phyloP scores from a whole-genome alignment of 768 basidiomycete genomes.

The Grammothele lineata region DNA sequence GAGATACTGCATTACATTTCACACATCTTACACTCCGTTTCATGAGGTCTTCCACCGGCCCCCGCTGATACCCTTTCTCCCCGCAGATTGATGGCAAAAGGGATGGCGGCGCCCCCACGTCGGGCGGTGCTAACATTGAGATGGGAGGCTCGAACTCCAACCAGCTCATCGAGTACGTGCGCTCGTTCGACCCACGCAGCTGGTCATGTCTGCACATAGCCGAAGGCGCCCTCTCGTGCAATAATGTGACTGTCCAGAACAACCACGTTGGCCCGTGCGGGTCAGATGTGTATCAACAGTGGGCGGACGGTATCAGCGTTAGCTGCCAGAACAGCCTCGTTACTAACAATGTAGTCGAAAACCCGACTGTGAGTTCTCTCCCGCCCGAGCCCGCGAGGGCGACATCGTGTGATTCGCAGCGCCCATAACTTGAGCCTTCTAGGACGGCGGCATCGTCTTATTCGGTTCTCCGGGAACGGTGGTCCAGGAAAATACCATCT shows the following conservation, averaged over 20 bases:
- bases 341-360: slow-evolving; percentile 64
- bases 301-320: slow-evolving; percentile 82
- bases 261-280: slow-evolving; percentile 85
- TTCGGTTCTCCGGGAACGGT: slow-evolving; percentile 73
- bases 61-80: no score
- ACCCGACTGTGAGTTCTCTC: slow-evolving; percentile 43
- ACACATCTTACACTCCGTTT: no score
- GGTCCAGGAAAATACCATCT: slow-evolving; percentile 75
- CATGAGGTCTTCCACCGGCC: no score
- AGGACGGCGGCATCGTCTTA: slow-evolving; percentile 73
- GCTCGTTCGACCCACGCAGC: slow-evolving; percentile 69
- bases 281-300: slow-evolving; percentile 56
- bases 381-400: no score
- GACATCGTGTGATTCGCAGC: no score
- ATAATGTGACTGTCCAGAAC: slow-evolving; percentile 62
- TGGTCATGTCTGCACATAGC: slow-evolving; percentile 82
- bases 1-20: no score
- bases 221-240: slow-evolving; percentile 65
- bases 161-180: slow-evolving; percentile 76
- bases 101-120: slow-evolving; percentile 43
- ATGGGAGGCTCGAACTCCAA: slow-evolving; percentile 72
- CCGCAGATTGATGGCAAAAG: slow-evolving; percentile 72
- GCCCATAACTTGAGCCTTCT: no score
- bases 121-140: slow-evolving; percentile 77
- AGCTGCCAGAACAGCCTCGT: slow-evolving; percentile 60